Percentiles rank a stretch among this genome's conserved stretches.
These are phyloP conservation scores for Citrullus colocynthis DNA, from an alignment of 306 rosid genomes.

Conservation along the genomic window DNA sequence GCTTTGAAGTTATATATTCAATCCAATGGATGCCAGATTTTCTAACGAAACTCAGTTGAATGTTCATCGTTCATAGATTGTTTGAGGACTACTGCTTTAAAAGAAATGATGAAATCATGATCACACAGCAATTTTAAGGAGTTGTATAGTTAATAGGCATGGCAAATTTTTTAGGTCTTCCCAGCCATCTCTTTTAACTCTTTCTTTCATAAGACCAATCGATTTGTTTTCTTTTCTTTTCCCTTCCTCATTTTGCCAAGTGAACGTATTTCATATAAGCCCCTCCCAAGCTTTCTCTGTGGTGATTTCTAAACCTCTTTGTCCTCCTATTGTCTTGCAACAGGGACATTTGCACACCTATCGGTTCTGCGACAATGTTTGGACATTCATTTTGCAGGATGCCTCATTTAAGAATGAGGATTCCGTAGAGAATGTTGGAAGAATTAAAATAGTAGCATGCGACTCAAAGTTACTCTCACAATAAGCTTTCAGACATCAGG, in stretches of 20 bases:
- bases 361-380: conserved; percentile 88
- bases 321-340: neutral
- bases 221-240: neutral
- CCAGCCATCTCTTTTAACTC: neutral
- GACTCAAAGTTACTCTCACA: conserved; percentile 86
- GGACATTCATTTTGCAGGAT: conserved; percentile 88
- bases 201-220: neutral
- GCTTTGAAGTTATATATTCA: neutral
- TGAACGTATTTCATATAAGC: neutral
- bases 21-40: neutral
- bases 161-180: neutral
- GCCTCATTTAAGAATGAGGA: conserved; percentile 64
- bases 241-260: neutral
- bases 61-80: neutral
- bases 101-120: neutral
- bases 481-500: conserved; percentile 11
- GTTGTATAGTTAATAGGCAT: neutral
- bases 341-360: conserved; percentile 99
- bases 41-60: neutral
- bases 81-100: neutral
- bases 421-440: conserved; percentile 39
- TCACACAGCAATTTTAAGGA: too few relatives aligned
- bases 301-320: neutral
- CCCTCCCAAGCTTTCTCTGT: neutral
- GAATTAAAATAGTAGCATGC: conserved; percentile 90